Evolutionary conservation across 2,329 filamentous ascomycete species (phyloP).

Genomic region (Alternaria panax): DNA sequence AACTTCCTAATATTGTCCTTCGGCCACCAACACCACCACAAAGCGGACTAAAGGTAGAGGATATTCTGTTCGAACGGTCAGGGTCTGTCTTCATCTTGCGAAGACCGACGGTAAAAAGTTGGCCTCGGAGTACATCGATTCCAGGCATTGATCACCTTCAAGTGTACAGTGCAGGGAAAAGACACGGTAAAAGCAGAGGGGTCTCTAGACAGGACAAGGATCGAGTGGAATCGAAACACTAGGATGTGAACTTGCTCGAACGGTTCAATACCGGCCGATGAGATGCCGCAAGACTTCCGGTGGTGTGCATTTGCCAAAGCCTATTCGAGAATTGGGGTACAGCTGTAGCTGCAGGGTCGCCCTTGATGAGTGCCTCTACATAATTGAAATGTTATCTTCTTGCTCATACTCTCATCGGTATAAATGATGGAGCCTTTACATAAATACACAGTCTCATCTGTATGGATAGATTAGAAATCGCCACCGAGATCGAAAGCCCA

Average conservation of each 20-base stretch:
- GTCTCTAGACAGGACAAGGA: background rate
- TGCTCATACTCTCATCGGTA: background rate
- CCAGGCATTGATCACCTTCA: background rate
- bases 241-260: background rate
- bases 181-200: background rate
- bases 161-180: background rate
- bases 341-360: background rate
- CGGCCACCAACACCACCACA: background rate
- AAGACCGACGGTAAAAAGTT: background rate
- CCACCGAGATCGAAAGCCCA: conserved; percentile 46
- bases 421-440: background rate
- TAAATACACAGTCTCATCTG: background rate
- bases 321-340: no score
- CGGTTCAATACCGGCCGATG: no score
- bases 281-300: background rate
- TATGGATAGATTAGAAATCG: conserved; percentile 32
- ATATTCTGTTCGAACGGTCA: background rate
- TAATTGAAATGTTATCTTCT: background rate
- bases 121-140: background rate
- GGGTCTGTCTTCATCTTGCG: background rate
- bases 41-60: background rate
- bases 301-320: background rate
- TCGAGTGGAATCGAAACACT: background rate
- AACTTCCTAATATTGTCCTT: conserved; percentile 1
- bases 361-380: background rate